Evolutionary conservation across 352 stramenopile species (phyloP).

Genomic region (Pythium volutum): DNA sequence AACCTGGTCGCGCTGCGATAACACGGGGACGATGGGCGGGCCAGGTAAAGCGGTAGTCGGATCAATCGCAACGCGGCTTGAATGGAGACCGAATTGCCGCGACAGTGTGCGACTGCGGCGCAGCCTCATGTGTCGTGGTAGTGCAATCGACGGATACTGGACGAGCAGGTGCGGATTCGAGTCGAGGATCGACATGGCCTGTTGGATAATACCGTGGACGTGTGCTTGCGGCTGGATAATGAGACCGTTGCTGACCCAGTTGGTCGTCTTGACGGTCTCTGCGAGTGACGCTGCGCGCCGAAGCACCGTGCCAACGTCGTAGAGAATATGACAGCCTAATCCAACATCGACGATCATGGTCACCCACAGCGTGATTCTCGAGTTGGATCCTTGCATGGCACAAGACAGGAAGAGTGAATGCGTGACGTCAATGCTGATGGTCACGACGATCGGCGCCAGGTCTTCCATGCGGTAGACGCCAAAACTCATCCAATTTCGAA

Average conservation of each 20-base stretch:
- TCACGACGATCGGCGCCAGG: slow-evolving; percentile 20
- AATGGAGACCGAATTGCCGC: no score
- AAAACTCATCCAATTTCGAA: slow-evolving; percentile 32
- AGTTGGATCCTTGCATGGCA: slow-evolving; percentile 6
- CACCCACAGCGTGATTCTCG: background rate
- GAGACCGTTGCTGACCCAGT: no score
- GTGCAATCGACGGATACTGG: background rate
- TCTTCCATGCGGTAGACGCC: slow-evolving; percentile 21
- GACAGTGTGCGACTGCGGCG: background rate
- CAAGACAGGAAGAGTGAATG: slow-evolving; percentile 18
- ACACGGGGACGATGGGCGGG: no score
- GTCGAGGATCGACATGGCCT: background rate
- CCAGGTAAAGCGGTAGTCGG: no score
- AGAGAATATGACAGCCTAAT: background rate
- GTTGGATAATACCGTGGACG: background rate
- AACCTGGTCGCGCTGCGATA: background rate
- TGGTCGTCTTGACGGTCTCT: no score
- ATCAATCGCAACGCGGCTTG: background rate
- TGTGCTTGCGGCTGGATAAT: no score
- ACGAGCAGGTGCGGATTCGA: background rate
- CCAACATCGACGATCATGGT: slow-evolving; percentile 6
- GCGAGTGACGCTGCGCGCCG: background rate
- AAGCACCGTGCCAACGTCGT: background rate
- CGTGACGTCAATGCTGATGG: slow-evolving; percentile 19
- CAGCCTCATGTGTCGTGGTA: background rate